Evolutionary conservation across 1,284 basidiomycete species (phyloP).

Genomic region (Trichosporon sp.): DNA sequence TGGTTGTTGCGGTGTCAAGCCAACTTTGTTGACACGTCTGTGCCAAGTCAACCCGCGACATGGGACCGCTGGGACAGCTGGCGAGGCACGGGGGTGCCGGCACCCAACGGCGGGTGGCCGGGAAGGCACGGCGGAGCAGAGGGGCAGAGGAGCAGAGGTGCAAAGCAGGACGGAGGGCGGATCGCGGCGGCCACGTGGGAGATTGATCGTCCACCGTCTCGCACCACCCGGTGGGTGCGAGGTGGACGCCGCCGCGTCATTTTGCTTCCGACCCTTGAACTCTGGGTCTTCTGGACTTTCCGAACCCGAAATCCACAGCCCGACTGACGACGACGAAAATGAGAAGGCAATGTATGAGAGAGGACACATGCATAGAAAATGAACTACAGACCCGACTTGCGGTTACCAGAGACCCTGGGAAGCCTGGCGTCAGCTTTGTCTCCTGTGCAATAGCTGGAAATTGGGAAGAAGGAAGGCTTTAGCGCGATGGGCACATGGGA

Average conservation of each 20-base stretch:
- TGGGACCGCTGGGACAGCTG: neutral
- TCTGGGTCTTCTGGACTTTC: too few relatives aligned
- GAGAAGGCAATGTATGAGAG: neutral
- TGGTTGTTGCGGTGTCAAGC: too few relatives aligned
- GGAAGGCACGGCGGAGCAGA: too few relatives aligned
- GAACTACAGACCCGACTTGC: too few relatives aligned
- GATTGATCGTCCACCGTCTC: neutral
- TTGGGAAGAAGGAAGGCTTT: neutral
- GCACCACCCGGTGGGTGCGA: neutral
- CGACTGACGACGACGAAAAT: too few relatives aligned
- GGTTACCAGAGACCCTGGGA: conserved; percentile 25
- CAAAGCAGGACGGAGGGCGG: neutral
- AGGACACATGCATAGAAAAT: neutral
- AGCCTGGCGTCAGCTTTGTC: conserved; percentile 22
- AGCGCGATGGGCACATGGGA: neutral
- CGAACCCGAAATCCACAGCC: too few relatives aligned
- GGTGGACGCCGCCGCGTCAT: neutral
- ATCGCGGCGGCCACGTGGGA: conserved; percentile 6
- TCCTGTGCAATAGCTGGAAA: neutral
- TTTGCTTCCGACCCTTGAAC: neutral
- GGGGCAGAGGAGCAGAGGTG: neutral
- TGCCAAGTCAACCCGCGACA: neutral
- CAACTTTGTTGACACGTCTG: neutral
- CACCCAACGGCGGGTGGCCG: too few relatives aligned
- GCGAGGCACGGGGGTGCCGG: neutral